These are phyloP conservation scores for Maudiozyma saulgeensis DNA, from an alignment of 805 yeast species.

Conservation along the genomic window DNA sequence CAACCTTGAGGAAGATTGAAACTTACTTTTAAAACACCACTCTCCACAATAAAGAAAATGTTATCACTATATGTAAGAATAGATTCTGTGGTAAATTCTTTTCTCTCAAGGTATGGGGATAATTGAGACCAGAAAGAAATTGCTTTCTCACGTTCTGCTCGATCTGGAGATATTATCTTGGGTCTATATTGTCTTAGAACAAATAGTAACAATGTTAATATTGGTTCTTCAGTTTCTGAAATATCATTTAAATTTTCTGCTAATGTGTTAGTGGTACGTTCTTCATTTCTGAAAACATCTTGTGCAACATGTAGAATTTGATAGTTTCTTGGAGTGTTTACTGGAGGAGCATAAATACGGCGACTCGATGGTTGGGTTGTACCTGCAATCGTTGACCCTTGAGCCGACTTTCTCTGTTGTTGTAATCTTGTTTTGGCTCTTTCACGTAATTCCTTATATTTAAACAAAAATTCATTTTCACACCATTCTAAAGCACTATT, in stretches of 20 bases:
- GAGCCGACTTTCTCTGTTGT: neutral
- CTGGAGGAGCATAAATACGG: constrained; percentile 13
- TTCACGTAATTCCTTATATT: constrained; percentile 30
- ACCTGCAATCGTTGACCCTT: neutral
- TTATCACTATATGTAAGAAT: constrained; percentile 28
- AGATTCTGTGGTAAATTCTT: constrained; percentile 41
- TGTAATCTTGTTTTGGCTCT: constrained; percentile 13
- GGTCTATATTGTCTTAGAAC: constrained; percentile 25
- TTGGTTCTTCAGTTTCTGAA: constrained; percentile 13
- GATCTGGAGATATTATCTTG: constrained; percentile 17
- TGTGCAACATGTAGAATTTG: constrained; percentile 34
- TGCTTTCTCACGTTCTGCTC: constrained; percentile 28
- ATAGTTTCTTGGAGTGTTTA: constrained; percentile 34
- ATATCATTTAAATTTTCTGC: constrained; percentile 1
- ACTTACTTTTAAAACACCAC: constrained; percentile 44
- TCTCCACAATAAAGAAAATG: constrained; percentile 47
- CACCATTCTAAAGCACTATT: constrained; percentile 94
- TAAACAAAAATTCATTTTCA: constrained; percentile 70
- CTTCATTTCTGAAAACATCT: constrained; percentile 26
- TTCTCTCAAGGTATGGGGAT: constrained; percentile 46
- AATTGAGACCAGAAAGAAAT: constrained; percentile 56
- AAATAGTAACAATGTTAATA: constrained; percentile 21
- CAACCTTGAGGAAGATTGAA: constrained; percentile 38
- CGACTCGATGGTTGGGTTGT: neutral
- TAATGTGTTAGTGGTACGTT: constrained; percentile 12